These are phyloP conservation scores for Favolaschia claudopus DNA, from an alignment of 768 basidiomycete genomes.

Conservation along the genomic window DNA sequence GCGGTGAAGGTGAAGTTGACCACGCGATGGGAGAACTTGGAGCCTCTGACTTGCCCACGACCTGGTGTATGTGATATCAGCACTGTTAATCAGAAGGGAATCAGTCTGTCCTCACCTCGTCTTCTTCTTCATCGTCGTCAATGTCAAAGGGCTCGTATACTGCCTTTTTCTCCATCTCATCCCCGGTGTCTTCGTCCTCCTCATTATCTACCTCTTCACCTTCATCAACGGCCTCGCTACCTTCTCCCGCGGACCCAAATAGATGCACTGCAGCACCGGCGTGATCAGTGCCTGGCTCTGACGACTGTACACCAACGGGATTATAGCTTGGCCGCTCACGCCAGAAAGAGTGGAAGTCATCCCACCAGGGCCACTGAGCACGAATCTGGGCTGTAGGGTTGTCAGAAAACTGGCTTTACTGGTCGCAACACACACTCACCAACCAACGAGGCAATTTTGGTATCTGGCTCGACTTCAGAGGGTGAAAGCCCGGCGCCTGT, in stretches of 20 bases:
- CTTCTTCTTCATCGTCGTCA: too few relatives aligned
- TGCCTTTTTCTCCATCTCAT: too few relatives aligned
- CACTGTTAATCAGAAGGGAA: too few relatives aligned
- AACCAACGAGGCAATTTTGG: constrained; percentile 23
- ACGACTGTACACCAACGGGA: constrained; percentile 30
- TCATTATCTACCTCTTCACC: constrained; percentile 3
- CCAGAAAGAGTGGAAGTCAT: constrained; percentile 38
- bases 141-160: too few relatives aligned
- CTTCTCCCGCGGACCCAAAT: not conserved
- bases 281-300: constrained; percentile 28
- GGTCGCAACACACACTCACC: constrained; percentile 19
- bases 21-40: too few relatives aligned
- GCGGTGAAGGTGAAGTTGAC: too few relatives aligned
- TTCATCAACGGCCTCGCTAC: constrained; percentile 1
- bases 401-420: not conserved
- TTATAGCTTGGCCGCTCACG: constrained; percentile 39
- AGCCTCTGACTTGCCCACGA: too few relatives aligned
- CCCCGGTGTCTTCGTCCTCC: too few relatives aligned
- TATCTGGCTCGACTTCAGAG: constrained; percentile 6
- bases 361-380: constrained; percentile 36
- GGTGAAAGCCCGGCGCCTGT: constrained; percentile 30
- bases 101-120: too few relatives aligned
- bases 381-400: constrained; percentile 16
- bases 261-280: constrained; percentile 18
- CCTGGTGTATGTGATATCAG: too few relatives aligned